Percentiles rank a stretch among this genome's conserved stretches.
Conservation (phyloP, 139 green algal species). For the Closterium sp. region DNA sequence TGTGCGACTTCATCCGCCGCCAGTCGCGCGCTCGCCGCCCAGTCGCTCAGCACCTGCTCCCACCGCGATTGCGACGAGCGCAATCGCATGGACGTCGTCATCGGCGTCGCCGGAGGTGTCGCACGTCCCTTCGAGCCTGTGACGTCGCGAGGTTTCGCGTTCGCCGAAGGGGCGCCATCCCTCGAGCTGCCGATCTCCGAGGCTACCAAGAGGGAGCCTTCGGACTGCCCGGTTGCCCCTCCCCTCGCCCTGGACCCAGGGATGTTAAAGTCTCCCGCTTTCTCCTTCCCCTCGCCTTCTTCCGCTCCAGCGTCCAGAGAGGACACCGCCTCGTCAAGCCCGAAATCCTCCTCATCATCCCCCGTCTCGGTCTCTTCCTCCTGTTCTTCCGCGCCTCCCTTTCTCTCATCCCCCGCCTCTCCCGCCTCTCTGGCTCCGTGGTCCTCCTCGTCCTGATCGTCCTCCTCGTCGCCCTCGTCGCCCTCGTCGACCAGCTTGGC, state of each 20-base stretch:
- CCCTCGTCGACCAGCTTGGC: neutral
- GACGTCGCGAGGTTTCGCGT: neutral
- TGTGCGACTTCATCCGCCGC: neutral
- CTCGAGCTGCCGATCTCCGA: neutral
- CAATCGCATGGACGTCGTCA: neutral
- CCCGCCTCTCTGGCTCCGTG: no score
- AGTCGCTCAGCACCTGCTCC: neutral
- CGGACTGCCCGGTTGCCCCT: neutral
- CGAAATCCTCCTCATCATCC: neutral
- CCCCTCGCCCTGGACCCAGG: neutral
- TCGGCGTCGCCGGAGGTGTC: neutral
- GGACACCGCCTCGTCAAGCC: neutral
- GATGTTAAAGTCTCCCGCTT: neutral
- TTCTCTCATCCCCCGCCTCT: no score
- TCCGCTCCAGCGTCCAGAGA: neutral
- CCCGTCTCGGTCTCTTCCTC: neutral
- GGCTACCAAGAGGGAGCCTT: neutral
- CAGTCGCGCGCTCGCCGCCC: neutral
- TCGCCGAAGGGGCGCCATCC: neutral
- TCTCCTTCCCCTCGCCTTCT: neutral
- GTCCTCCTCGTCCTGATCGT: no score
- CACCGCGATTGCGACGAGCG: neutral
- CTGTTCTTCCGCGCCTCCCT: no score
- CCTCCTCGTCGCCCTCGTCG: neutral
- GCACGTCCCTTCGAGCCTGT: neutral